A percentile compares a stretch with the other conserved stretches of the same genome.
These are phyloP conservation scores for Suzukiozyma palmioleophila DNA, from an alignment of 1,139 yeast genomes.

Conservation along the genomic window DNA sequence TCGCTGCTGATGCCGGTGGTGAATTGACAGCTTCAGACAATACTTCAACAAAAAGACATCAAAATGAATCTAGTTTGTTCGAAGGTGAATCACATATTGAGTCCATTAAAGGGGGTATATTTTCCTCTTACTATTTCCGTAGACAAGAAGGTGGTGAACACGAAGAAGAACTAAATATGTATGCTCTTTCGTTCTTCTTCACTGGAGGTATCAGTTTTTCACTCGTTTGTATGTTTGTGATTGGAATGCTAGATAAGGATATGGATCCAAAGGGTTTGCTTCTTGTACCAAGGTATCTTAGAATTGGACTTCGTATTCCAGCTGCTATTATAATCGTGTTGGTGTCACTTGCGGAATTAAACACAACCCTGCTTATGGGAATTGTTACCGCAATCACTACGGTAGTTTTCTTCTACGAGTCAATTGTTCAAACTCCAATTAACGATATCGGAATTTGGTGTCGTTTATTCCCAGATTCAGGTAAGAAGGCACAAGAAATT, in stretches of 20 bases:
- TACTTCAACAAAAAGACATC: constrained; percentile 5
- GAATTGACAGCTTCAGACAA: constrained; percentile 32
- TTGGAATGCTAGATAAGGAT: constrained; percentile 38
- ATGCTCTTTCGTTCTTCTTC: constrained; percentile 42
- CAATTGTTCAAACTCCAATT: constrained; percentile 25
- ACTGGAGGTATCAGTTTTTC: constrained; percentile 48
- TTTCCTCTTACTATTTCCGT: neutral
- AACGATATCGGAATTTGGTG: constrained; percentile 8
- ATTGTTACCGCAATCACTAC: constrained; percentile 30
- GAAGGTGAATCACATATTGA: constrained; percentile 1
- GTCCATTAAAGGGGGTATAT: neutral
- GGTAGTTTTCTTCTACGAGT: constrained; percentile 32
- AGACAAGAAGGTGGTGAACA: constrained; percentile 9
- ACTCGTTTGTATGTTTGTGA: constrained; percentile 26
- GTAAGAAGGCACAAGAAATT: constrained; percentile 1
- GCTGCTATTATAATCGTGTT: constrained; percentile 36
- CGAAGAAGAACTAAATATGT: constrained; percentile 24
- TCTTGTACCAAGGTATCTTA: constrained; percentile 29
- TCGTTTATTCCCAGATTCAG: constrained; percentile 5
- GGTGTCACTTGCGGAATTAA: constrained; percentile 43
- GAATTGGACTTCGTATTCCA: constrained; percentile 39
- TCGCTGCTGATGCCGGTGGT: constrained; percentile 63
- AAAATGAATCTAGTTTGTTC: constrained; percentile 3
- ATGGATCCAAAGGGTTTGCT: constrained; percentile 30
- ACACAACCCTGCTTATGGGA: constrained; percentile 42